These are phyloP conservation scores for Ogataea degrootiae DNA, from an alignment of 805 yeast genomes.

Conservation along the genomic window DNA sequence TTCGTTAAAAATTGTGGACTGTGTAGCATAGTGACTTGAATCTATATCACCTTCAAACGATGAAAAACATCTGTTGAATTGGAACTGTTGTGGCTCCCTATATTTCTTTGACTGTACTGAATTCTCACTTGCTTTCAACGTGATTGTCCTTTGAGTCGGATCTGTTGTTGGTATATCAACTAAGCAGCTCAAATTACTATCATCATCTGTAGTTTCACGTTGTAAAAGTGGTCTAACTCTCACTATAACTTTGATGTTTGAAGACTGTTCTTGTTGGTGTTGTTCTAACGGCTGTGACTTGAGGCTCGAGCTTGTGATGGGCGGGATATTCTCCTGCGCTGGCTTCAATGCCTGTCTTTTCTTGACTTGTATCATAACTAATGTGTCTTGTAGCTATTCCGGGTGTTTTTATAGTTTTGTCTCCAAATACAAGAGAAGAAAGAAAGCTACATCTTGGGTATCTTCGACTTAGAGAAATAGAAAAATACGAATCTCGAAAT, in stretches of 20 bases:
- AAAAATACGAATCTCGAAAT: too few relatives aligned
- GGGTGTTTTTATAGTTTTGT: not conserved
- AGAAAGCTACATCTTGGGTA: too few relatives aligned
- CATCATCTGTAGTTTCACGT: slow-evolving; percentile 19
- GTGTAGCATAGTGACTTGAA: slow-evolving; percentile 39
- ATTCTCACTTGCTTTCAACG: slow-evolving; percentile 5
- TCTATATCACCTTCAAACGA: slow-evolving; percentile 30
- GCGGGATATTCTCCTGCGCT: too few relatives aligned
- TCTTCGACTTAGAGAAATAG: too few relatives aligned
- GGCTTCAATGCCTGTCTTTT: slow-evolving; percentile 6
- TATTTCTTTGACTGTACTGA: slow-evolving; percentile 13
- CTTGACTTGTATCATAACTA: slow-evolving; percentile 10
- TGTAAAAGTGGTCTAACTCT: slow-evolving; percentile 44
- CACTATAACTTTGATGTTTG: slow-evolving; percentile 30
- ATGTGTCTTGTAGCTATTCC: too few relatives aligned
- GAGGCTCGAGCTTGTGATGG: too few relatives aligned
- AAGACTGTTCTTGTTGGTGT: slow-evolving; percentile 1
- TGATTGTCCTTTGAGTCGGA: slow-evolving; percentile 3
- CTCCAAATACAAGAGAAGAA: too few relatives aligned
- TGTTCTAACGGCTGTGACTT: not conserved
- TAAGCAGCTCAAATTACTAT: slow-evolving; percentile 13
- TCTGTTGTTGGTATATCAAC: slow-evolving; percentile 28
- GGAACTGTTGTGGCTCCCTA: slow-evolving; percentile 33
- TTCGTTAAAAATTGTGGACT: slow-evolving; percentile 43
- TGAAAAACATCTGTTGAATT: slow-evolving; percentile 50